Evolutionary conservation across 2,329 filamentous ascomycete species (phyloP).

Genomic region (Pleomassaria siparia): DNA sequence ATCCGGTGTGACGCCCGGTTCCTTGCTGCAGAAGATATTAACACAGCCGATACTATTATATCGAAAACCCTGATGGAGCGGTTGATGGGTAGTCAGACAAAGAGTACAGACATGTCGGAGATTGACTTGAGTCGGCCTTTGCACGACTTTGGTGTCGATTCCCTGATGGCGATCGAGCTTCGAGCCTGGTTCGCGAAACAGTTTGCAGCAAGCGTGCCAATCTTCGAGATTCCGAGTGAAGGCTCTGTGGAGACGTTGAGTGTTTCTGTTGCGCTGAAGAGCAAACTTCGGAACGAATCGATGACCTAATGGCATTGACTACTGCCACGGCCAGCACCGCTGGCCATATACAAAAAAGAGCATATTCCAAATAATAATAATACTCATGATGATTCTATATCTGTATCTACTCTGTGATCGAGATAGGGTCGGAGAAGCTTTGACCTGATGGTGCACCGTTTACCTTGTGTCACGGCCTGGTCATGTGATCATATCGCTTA

Average conservation of each 20-base stretch:
- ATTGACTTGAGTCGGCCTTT: background rate
- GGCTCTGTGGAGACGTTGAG: background rate
- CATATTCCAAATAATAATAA: too few relatives aligned
- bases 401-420: too few relatives aligned
- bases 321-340: too few relatives aligned
- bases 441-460: too few relatives aligned
- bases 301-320: too few relatives aligned
- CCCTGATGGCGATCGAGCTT: constrained; percentile 29
- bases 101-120: background rate
- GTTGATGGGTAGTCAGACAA: background rate
- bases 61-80: background rate
- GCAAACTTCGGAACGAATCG: background rate
- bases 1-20: background rate
- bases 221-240: constrained; percentile 23
- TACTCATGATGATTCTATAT: too few relatives aligned
- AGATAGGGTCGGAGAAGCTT: too few relatives aligned
- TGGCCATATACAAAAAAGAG: too few relatives aligned
- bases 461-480: too few relatives aligned
- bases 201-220: constrained; percentile 11
- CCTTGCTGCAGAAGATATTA: background rate
- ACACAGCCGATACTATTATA: background rate
- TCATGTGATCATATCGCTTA: too few relatives aligned
- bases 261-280: background rate
- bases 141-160: constrained; percentile 22
- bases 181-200: constrained; percentile 23